phyloP scores from a whole-genome alignment of 495 filamentous ascomycete species.

The Chaetomium cochliodes region DNA sequence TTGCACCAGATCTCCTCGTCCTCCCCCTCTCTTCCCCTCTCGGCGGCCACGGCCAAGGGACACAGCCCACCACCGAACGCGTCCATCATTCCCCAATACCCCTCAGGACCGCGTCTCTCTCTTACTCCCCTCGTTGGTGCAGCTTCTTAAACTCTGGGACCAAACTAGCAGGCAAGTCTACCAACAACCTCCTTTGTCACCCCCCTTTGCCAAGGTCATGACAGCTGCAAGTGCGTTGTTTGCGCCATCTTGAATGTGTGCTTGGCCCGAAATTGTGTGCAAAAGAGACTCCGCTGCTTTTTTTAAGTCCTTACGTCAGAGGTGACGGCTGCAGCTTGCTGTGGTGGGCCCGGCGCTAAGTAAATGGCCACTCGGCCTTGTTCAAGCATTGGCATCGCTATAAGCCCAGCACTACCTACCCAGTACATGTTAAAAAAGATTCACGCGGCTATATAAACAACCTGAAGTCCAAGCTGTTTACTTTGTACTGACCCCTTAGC shows the following conservation, averaged over 20 bases:
- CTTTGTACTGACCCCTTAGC: not conserved
- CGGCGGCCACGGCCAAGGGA: not conserved
- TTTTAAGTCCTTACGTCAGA: constrained; percentile 24
- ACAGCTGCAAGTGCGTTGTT: not conserved
- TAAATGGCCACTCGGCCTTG: not conserved
- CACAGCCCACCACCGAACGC: constrained; percentile 2
- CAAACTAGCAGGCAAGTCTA: not conserved
- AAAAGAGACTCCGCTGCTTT: constrained; percentile 7
- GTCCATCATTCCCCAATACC: not conserved
- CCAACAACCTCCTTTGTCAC: not conserved
- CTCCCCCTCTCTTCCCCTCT: not conserved
- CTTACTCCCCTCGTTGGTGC: too few relatives aligned
- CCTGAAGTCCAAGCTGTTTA: not conserved
- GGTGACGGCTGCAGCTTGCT: constrained; percentile 15
- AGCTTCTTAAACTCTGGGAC: not conserved
- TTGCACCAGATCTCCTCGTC: constrained; percentile 3
- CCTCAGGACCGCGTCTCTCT: not conserved
- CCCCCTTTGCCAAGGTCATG: not conserved
- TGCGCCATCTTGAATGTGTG: not conserved
- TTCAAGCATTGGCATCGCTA: not conserved
- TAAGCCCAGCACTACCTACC: not conserved
- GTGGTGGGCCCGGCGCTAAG: constrained; percentile 12
- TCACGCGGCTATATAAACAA: not conserved
- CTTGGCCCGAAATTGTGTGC: not conserved
- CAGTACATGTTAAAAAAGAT: not conserved